A percentile compares a stretch with the other conserved stretches of the same genome.
phyloP scores from a whole-genome alignment of 768 basidiomycete genomes.

The Coprinopsis marcescibilis region DNA sequence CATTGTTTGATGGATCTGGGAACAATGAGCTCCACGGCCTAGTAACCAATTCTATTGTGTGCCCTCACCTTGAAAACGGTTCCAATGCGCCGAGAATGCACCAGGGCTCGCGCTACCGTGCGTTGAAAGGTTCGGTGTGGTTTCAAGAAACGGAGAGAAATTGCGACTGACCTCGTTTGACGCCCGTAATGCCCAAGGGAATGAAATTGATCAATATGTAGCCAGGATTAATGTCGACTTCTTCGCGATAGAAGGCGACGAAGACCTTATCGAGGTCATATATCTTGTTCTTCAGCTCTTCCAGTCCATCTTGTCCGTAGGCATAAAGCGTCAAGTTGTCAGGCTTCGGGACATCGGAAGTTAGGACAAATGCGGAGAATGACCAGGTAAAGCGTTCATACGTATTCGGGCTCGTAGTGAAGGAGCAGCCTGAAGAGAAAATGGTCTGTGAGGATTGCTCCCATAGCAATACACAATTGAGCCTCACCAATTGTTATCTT shows the following conservation, averaged over 20 bases:
- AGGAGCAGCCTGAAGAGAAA: slow-evolving; percentile 2
- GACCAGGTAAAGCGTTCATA: neutral
- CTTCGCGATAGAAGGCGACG: slow-evolving; percentile 43
- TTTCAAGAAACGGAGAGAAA: neutral
- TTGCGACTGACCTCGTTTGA: slow-evolving; percentile 18
- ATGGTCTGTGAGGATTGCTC: neutral
- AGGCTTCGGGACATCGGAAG: slow-evolving; percentile 20
- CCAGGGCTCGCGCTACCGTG: slow-evolving; percentile 40
- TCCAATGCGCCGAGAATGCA: slow-evolving; percentile 43
- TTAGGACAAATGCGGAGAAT: slow-evolving; percentile 1
- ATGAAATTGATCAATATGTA: slow-evolving; percentile 42
- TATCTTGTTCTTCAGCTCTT: slow-evolving; percentile 41
- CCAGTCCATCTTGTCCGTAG: slow-evolving; percentile 35
- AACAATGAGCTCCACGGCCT: slow-evolving; percentile 14
- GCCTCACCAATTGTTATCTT: slow-evolving; percentile 3
- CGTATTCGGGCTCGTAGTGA: slow-evolving; percentile 6
- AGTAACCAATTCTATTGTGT: slow-evolving; percentile 4
- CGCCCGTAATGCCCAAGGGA: slow-evolving; percentile 33
- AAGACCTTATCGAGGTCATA: slow-evolving; percentile 32
- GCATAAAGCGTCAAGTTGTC: slow-evolving; percentile 36
- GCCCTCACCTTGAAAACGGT: slow-evolving; percentile 38
- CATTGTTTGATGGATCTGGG: slow-evolving; percentile 36
- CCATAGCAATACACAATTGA: neutral
- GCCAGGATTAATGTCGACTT: slow-evolving; percentile 28
- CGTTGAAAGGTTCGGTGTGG: slow-evolving; percentile 8